phyloP scores from a whole-genome alignment of 2,329 filamentous ascomycete species.

The Sporothrix humicola region DNA sequence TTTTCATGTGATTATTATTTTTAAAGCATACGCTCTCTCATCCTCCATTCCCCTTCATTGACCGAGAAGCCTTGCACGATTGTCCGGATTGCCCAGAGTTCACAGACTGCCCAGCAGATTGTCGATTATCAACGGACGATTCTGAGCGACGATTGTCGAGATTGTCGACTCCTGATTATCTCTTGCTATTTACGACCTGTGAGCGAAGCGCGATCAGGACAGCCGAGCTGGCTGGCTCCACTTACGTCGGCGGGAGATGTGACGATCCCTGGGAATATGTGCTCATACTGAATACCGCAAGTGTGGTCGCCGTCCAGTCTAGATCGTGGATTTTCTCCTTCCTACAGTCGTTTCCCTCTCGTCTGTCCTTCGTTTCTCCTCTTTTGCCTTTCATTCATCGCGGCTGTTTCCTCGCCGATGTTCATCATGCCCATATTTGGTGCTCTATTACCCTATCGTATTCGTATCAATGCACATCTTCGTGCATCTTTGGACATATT shows the following conservation, averaged over 20 bases:
- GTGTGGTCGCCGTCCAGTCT: background rate
- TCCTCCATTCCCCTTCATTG: too few relatives aligned
- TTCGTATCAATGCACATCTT: slow-evolving; percentile 8
- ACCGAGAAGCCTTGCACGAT: background rate
- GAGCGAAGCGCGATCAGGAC: background rate
- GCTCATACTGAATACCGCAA: background rate
- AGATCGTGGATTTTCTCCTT: background rate
- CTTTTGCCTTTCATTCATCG: too few relatives aligned
- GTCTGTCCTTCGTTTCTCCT: background rate
- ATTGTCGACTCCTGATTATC: background rate
- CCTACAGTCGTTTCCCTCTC: background rate
- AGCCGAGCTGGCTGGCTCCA: background rate
- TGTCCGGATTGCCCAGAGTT: background rate
- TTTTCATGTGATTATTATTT: too few relatives aligned
- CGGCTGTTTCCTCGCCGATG: background rate
- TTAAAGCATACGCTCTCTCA: too few relatives aligned
- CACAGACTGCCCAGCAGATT: background rate
- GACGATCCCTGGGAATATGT: slow-evolving; percentile 12
- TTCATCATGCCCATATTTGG: background rate
- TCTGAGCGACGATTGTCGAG: background rate
- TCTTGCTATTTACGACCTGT: too few relatives aligned
- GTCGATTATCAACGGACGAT: too few relatives aligned
- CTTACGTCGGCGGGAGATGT: background rate
- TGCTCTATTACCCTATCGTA: background rate
- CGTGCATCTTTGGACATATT: background rate